These are phyloP conservation scores for Alternaria brassicae DNA, from an alignment of 2,329 filamentous ascomycete genomes.

Conservation along the genomic window DNA sequence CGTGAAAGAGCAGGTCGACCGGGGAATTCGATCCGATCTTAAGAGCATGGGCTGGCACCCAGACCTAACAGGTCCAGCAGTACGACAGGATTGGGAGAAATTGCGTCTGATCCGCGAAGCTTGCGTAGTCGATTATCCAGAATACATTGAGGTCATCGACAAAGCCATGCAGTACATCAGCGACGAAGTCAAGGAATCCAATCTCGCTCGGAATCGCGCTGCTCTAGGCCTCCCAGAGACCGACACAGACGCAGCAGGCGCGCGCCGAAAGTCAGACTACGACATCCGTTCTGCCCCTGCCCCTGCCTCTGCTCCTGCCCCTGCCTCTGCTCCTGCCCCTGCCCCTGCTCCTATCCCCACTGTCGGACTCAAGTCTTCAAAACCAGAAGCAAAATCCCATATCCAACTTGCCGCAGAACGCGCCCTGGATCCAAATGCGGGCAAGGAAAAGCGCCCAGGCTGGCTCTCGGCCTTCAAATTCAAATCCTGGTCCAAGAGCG, in stretches of 20 bases:
- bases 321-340: conserved; percentile 9
- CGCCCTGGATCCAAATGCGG: conserved; percentile 23
- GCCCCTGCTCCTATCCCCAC: background rate
- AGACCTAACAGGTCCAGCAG: conserved; percentile 47
- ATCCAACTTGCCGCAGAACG: conserved; percentile 33
- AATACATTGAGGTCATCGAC: conserved; percentile 53
- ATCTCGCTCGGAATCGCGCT: conserved; percentile 28
- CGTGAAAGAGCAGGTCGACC: conserved; percentile 54
- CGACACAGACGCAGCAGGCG: conserved; percentile 14
- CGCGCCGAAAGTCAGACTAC: conserved; percentile 34
- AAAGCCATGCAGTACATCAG: conserved; percentile 55
- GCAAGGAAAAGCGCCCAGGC: conserved; percentile 39
- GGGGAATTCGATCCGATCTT: conserved; percentile 55
- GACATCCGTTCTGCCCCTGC: conserved; percentile 22
- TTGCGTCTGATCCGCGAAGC: conserved; percentile 55
- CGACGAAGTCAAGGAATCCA: conserved; percentile 41
- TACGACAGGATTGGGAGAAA: conserved; percentile 50
- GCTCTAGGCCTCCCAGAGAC: conserved; percentile 20
- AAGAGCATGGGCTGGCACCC: conserved; percentile 58
- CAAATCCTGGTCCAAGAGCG: conserved; percentile 37
- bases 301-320: background rate
- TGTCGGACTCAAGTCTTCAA: background rate
- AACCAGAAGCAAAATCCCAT: conserved; percentile 26
- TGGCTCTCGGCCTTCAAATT: conserved; percentile 42
- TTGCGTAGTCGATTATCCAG: conserved; percentile 53